These are phyloP conservation scores for Potentilla sterilis DNA, from an alignment of 306 rosid genomes.

Conservation along the genomic window DNA sequence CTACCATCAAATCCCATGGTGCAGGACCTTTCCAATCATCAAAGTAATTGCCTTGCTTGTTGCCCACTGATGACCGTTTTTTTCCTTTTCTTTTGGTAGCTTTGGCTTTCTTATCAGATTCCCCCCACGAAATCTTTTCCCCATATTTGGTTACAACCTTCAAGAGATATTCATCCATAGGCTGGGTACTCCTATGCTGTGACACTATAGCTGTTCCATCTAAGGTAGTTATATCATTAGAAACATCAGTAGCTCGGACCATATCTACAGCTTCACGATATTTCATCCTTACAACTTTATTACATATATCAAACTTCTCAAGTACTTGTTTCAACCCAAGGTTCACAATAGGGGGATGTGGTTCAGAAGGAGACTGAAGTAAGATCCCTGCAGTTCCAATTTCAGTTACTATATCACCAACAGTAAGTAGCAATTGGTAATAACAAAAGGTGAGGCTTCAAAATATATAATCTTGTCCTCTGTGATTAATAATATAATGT, in stretches of 20 bases:
- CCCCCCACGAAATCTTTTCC: slow-evolving; percentile 61
- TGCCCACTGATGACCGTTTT: slow-evolving; percentile 41
- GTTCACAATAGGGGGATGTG: slow-evolving; percentile 28
- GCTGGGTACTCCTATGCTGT: slow-evolving; percentile 38
- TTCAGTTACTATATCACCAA: slow-evolving; percentile 17
- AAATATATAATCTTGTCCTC: not conserved
- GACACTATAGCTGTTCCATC: slow-evolving; percentile 38
- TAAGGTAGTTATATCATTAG: slow-evolving; percentile 36
- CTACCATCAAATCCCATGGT: slow-evolving; percentile 69
- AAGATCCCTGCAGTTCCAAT: slow-evolving; percentile 50
- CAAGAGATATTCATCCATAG: slow-evolving; percentile 65
- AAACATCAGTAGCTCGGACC: slow-evolving; percentile 50
- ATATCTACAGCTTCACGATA: slow-evolving; percentile 58
- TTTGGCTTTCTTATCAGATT: slow-evolving; percentile 60
- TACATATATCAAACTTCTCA: slow-evolving; percentile 36
- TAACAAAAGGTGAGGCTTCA: slow-evolving; percentile 14
- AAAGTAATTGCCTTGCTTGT: slow-evolving; percentile 40
- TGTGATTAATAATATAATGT: not conserved
- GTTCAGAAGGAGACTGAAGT: slow-evolving; percentile 20
- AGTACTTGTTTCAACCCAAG: slow-evolving; percentile 75
- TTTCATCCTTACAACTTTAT: slow-evolving; percentile 46
- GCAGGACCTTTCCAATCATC: slow-evolving; percentile 67
- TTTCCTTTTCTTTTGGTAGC: slow-evolving; percentile 55
- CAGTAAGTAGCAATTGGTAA: not conserved
- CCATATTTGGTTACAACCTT: slow-evolving; percentile 55